Conservation (phyloP, 192 early-diverging fungal genomes). For the Backusella tuberculispora region DNA sequence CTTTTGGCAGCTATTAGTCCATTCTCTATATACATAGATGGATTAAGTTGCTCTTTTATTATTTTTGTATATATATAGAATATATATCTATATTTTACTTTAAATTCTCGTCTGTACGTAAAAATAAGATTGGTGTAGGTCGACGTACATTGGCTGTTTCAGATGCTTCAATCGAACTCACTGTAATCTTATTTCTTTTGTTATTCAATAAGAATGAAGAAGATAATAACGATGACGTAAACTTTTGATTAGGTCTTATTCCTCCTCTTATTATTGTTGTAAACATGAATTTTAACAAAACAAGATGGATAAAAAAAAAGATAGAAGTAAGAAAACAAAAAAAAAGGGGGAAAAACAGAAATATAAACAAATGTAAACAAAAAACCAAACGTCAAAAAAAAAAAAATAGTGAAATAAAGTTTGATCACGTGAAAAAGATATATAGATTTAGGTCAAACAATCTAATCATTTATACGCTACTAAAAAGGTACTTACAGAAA, state of each 20-base stretch:
- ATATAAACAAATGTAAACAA: background rate
- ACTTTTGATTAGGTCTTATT: no score
- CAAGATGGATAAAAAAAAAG: background rate
- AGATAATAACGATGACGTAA: no score
- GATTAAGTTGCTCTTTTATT: background rate
- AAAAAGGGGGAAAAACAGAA: background rate
- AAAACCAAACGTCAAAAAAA: background rate
- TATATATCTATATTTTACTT: background rate
- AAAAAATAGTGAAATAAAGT: background rate
- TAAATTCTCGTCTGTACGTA: slow-evolving; percentile 12
- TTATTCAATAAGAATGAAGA: background rate
- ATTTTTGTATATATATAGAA: background rate
- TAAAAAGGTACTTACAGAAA: background rate
- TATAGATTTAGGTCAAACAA: background rate
- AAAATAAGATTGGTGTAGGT: slow-evolving; percentile 14
- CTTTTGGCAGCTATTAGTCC: background rate
- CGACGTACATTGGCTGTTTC: background rate
- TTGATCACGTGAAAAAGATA: background rate
- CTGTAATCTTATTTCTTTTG: slow-evolving; percentile 13
- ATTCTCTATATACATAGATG: background rate
- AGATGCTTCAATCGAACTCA: background rate
- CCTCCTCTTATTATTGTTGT: background rate
- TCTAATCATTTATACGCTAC: background rate
- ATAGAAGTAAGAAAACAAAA: background rate
- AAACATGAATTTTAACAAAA: background rate